phyloP scores from a whole-genome alignment of 2,329 filamentous ascomycete species.

The Exophiala calicioides region DNA sequence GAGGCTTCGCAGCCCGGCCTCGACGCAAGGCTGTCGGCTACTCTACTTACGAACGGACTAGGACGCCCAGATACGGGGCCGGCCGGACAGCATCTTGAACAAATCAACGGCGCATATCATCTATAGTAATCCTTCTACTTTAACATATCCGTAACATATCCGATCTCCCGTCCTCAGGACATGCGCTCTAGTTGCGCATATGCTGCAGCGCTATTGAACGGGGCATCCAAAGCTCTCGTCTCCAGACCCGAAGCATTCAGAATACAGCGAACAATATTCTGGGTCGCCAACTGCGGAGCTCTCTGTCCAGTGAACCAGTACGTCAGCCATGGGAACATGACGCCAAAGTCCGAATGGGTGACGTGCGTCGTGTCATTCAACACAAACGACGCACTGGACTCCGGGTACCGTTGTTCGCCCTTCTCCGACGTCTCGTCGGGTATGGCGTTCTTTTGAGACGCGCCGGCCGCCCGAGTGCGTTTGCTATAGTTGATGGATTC shows the following conservation, averaged over 20 bases:
- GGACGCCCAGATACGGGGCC: too few relatives aligned
- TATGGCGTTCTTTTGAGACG: too few relatives aligned
- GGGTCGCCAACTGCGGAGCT: slow-evolving; percentile 27
- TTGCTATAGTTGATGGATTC: slow-evolving; percentile 12
- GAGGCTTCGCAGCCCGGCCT: too few relatives aligned
- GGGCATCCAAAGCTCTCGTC: neutral
- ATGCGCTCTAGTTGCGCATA: slow-evolving; percentile 11
- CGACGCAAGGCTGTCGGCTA: too few relatives aligned
- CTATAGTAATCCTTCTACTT: neutral
- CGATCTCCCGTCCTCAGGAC: neutral
- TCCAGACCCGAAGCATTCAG: too few relatives aligned
- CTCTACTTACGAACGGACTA: too few relatives aligned
- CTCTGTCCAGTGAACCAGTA: slow-evolving; percentile 50
- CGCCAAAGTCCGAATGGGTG: slow-evolving; percentile 77
- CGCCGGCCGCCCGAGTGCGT: neutral
- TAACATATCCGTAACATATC: too few relatives aligned
- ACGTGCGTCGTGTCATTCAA: slow-evolving; percentile 65
- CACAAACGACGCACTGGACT: neutral
- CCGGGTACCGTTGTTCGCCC: too few relatives aligned
- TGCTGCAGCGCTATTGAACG: neutral
- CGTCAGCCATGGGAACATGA: slow-evolving; percentile 71
- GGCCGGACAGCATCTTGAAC: too few relatives aligned
- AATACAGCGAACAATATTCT: slow-evolving; percentile 11
- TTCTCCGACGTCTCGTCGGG: too few relatives aligned
- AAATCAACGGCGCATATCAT: too few relatives aligned